Evolutionary conservation across 2,329 filamentous ascomycete species (phyloP).

Genomic region (Diplodia sapinea): DNA sequence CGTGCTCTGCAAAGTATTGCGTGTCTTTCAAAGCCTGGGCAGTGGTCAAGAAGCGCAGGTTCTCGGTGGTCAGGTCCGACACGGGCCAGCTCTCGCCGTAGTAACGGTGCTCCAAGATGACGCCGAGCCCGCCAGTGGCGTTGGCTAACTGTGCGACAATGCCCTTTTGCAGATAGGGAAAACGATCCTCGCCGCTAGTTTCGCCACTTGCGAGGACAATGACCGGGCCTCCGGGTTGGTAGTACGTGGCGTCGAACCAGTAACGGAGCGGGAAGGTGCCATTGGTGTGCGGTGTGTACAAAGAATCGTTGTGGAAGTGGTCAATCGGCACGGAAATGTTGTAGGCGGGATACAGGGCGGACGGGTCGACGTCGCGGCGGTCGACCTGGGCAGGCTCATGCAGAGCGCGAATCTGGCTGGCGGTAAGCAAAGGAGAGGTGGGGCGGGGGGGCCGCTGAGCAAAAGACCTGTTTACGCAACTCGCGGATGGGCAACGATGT

Average conservation of each 20-base stretch:
- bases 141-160: conserved; percentile 73
- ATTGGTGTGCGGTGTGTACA: conserved; percentile 77
- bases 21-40: conserved; percentile 83
- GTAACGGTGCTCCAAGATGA: conserved; percentile 86
- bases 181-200: conserved; percentile 64
- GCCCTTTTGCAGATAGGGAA: conserved; percentile 78
- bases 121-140: conserved; percentile 74
- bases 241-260: conserved; percentile 81
- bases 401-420: conserved; percentile 10
- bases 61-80: conserved; percentile 69
- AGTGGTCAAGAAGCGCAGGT: conserved; percentile 79
- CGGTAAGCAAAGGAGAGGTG: not conserved
- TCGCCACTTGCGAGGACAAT: conserved; percentile 79
- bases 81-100: conserved; percentile 79
- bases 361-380: conserved; percentile 33
- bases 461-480: conserved; percentile 24
- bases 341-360: conserved; percentile 54
- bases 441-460: not conserved
- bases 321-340: conserved; percentile 69
- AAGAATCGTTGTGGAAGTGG: conserved; percentile 80
- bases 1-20: conserved; percentile 77
- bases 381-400: not conserved
- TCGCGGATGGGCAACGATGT: conserved; percentile 18
- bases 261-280: conserved; percentile 74
- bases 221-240: conserved; percentile 78